phyloP scores from a whole-genome alignment of 352 stramenopile genomes.

The Pythium volutum region DNA sequence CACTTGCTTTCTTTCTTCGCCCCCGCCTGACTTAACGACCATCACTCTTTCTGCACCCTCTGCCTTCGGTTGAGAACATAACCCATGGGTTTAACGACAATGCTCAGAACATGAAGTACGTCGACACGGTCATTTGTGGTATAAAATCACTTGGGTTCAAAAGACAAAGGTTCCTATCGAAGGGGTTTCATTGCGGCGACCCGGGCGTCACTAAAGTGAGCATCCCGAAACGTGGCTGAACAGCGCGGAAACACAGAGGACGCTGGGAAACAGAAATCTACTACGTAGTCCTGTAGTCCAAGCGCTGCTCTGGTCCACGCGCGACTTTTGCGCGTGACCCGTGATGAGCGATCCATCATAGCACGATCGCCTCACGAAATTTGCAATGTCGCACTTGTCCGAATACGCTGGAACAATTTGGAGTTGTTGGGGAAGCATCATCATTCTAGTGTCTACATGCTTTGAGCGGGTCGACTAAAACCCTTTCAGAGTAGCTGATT shows the following conservation, averaged over 20 bases:
- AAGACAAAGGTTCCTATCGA: neutral
- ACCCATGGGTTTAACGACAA: neutral
- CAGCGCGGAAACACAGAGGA: neutral
- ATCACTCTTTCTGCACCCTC: constrained; percentile 17
- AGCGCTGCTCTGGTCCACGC: no score
- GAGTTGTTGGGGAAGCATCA: no score
- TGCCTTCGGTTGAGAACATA: no score
- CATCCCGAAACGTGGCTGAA: no score
- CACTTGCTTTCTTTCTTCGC: constrained; percentile 19
- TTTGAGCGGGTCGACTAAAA: constrained; percentile 86
- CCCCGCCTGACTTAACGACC: constrained; percentile 12
- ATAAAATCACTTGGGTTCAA: neutral
- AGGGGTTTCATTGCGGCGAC: neutral
- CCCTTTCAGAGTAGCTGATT: constrained; percentile 90
- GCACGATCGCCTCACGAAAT: neutral
- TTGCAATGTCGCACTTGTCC: neutral
- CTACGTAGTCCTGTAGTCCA: no score
- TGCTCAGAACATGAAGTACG: no score
- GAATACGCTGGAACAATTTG: no score
- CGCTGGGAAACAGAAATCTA: no score
- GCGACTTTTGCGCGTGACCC: no score
- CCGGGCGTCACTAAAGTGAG: neutral
- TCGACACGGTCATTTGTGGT: no score
- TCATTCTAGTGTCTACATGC: constrained; percentile 69
- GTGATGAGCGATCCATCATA: no score